Evolutionary conservation across 2,329 filamentous ascomycete genomes (phyloP), one percentile per base, ranked within the genome.

Genomic region (Paraconiothyrium sp.): DNA sequence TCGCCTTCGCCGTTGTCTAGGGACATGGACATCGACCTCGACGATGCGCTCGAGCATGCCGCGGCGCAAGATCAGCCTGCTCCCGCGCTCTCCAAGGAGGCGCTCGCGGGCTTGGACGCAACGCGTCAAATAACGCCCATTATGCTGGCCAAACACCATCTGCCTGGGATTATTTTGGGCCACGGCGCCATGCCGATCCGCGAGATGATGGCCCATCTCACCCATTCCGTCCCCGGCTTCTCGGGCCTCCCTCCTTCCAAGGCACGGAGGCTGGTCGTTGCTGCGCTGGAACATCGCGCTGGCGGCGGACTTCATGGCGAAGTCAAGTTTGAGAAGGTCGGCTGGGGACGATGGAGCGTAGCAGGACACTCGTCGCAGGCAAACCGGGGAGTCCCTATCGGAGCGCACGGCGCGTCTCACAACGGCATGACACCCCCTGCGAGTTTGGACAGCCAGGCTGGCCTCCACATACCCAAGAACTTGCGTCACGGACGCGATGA

Each of bases 341-440:
- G 94, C 74, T 98, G 94, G 94, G 95, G 95, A 62, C 89, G 93
- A 68, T 99, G 94, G 94, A 92, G 96, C 79, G 95, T 76, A 20
- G 73, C 71, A n/a, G 71, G 68, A 49, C 71, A 74, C 11, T 59
- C 61, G 34, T 62, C 94, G 64, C 89, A 89, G 75, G 85, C 88
- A 76, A 62, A 58, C 43, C 71, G 65, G 34, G 71, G 73, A 22
- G 57, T 77, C 64, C 76, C 70, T 74, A 82, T 77, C 74, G 78
- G 69, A 72, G 76, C 68, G 76, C 83, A 77, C 76, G 82, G 60
- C 58, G 57, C 62, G 50, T 68, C 70, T 55, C 73, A 65, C 61
- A 70, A 70, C 50, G 72, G 72, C n/a, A 64, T 68, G 44, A 85
- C 84, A 58, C 84, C 85, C 35, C 83, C 84, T 8, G 82, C 83